Evolutionary conservation across 768 basidiomycete species (phyloP).

Genomic region (Glaciozyma martinii): DNA sequence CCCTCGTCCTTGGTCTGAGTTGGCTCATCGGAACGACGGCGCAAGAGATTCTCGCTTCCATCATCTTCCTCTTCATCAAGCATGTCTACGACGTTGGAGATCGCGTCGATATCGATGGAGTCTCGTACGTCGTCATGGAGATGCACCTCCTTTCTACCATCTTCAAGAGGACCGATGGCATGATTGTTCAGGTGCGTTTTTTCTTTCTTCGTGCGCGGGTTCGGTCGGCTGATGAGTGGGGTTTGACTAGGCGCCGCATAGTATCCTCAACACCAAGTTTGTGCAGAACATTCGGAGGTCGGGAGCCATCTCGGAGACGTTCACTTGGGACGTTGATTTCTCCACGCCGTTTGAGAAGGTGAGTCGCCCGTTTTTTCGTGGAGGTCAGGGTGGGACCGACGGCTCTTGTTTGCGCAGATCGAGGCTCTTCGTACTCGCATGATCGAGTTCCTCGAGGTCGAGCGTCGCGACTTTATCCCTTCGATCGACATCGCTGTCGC

Average conservation of each 20-base stretch:
- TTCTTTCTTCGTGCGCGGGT: background rate
- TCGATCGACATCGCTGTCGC: conserved; percentile 56
- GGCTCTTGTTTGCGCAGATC: conserved; percentile 39
- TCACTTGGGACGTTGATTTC: conserved; percentile 71
- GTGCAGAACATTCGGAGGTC: conserved; percentile 39
- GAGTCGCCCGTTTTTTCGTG: background rate
- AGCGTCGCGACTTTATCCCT: conserved; percentile 66
- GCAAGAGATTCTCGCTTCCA: conserved; percentile 69
- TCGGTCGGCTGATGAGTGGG: background rate
- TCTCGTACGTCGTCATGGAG: conserved; percentile 69
- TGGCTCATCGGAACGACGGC: conserved; percentile 53
- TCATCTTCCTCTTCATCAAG: conserved; percentile 72
- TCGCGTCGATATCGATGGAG: conserved; percentile 48
- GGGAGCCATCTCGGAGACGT: conserved; percentile 65
- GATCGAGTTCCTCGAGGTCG: conserved; percentile 62
- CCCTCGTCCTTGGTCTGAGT: conserved; percentile 51
- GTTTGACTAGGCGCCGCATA: conserved; percentile 53
- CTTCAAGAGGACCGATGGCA: conserved; percentile 52
- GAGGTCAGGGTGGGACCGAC: background rate
- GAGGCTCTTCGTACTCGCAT: conserved; percentile 67
- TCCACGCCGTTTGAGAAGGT: conserved; percentile 64
- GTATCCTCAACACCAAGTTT: conserved; percentile 50
- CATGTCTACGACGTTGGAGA: conserved; percentile 58
- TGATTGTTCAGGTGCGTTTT: conserved; percentile 47
- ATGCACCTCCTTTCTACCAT: conserved; percentile 73